Base-by-base conservation (phyloP, 2,329 filamentous ascomycete species). In the Trichocomaceae sp. region DNA sequence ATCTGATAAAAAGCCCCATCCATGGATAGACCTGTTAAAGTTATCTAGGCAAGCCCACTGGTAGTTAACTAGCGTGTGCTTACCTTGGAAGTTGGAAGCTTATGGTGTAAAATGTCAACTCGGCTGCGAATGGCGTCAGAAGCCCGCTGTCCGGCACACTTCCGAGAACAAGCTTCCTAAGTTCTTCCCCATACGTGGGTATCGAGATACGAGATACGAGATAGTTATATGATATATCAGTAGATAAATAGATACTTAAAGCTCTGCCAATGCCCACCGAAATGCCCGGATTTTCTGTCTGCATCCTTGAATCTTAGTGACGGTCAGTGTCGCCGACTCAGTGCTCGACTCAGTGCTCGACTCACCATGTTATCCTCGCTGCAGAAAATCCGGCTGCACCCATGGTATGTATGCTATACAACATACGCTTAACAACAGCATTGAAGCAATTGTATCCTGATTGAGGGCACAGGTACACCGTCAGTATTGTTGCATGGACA, bases 341-440 rank as follows among this genome's bases (percentile, higher is more conserved):
- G n/a, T n/a, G n/a, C n/a, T n/a, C n/a, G n/a, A n/a, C n/a, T n/a
- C n/a, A n/a, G n/a, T n/a, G n/a, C n/a, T n/a, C n/a, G n/a, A n/a
- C 5, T 37, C 31, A 48, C 7, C 47, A 48, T 48, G 47, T 12
- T n/a, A 26, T 48, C 20, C 47, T 48, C 47, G 47, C 17, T 37
- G 29, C 47, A 48, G 29, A 48, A 13, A 48, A n/a, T 48, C 22
- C 47, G 47, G 35, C 33, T 50, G 5, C 31, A 37, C 47, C 47
- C 47, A 23, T 50, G 33, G 47, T 41, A 37, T 41, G 47, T 41
- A 37, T 41, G 47, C 9, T 37, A 6, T 19, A 15, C 29, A 17
- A 15, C 15, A 31, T 8, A 39, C 3, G 4, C 35, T 8, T 17
- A 7, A 39, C 15, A n/a, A n/a, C n/a, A n/a, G n/a, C n/a, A n/a